Evolutionary conservation across 2,329 filamentous ascomycete genomes (phyloP).

Genomic region (Macrophomina pseudophaseolina): DNA sequence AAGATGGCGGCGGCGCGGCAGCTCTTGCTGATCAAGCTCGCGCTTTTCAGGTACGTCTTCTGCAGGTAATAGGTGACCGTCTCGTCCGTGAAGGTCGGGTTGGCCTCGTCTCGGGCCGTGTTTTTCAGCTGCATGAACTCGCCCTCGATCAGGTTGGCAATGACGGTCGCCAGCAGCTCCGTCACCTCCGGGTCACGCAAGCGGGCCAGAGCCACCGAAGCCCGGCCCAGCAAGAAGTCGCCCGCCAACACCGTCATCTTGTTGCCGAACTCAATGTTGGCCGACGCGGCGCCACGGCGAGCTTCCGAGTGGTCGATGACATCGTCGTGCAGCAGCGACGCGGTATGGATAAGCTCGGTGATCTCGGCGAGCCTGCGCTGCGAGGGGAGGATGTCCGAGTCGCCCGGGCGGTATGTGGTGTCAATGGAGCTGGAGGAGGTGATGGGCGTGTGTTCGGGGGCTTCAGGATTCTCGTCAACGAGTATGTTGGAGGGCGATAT

Average conservation of each 20-base stretch:
- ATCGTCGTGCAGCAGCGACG: slow-evolving; percentile 95
- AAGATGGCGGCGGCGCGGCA: slow-evolving; percentile 89
- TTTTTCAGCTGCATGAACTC: slow-evolving; percentile 99
- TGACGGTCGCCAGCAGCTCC: slow-evolving; percentile 92
- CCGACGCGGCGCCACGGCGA: slow-evolving; percentile 81
- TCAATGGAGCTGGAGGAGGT: slow-evolving; percentile 56
- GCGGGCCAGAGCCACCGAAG: slow-evolving; percentile 89
- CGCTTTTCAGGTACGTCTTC: slow-evolving; percentile 98
- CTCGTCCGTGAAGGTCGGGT: slow-evolving; percentile 85
- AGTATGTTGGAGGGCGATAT: slow-evolving; percentile 69
- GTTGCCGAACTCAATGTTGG: slow-evolving; percentile 95
- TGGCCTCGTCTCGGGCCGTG: slow-evolving; percentile 83
- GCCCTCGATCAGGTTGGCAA: slow-evolving; percentile 95
- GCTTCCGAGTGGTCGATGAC: slow-evolving; percentile 93
- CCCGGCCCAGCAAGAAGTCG: slow-evolving; percentile 92
- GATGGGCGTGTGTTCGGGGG: slow-evolving; percentile 57
- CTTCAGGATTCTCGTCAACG: slow-evolving; percentile 79
- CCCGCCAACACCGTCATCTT: slow-evolving; percentile 98
- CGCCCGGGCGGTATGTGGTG: slow-evolving; percentile 50
- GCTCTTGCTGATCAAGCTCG: slow-evolving; percentile 93
- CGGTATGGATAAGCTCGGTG: slow-evolving; percentile 95
- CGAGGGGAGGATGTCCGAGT: slow-evolving; percentile 81
- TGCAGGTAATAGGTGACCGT: slow-evolving; percentile 92
- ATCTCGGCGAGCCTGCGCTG: slow-evolving; percentile 94
- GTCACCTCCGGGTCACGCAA: slow-evolving; percentile 92